Percentiles rank a stretch among this genome's conserved stretches.
phyloP scores from a whole-genome alignment of 1,139 yeast genomes.

The Debaryomyces udenii region DNA sequence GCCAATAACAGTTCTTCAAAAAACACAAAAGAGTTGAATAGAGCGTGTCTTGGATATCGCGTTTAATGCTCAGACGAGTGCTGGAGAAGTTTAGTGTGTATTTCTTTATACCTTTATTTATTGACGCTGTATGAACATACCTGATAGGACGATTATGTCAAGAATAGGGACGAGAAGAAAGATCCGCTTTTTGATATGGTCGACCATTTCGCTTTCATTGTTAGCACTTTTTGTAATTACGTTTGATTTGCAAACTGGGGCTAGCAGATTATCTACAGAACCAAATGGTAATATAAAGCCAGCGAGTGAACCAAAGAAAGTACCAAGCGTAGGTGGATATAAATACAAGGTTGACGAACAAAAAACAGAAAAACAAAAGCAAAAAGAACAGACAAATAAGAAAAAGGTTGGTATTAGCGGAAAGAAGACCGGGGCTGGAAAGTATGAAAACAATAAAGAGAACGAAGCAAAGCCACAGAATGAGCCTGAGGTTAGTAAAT shows the following conservation, averaged over 20 bases:
- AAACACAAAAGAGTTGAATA: not conserved
- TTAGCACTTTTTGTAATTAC: conserved; percentile 4
- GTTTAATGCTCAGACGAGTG: too few relatives aligned
- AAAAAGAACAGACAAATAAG: not conserved
- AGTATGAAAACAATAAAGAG: not conserved
- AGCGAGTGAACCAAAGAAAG: not conserved
- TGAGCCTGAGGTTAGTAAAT: too few relatives aligned
- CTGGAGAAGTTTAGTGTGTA: too few relatives aligned
- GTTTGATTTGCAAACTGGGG: conserved; percentile 6
- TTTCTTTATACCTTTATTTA: too few relatives aligned
- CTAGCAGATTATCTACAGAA: conserved; percentile 3
- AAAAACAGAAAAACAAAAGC: not conserved
- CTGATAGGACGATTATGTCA: conserved; percentile 1
- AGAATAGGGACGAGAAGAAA: conserved; percentile 7
- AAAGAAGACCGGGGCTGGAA: not conserved
- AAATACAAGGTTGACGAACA: not conserved
- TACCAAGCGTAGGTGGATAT: not conserved
- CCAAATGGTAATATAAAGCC: not conserved
- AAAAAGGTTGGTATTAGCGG: not conserved
- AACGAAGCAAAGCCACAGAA: not conserved
- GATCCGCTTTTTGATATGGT: conserved; percentile 7
- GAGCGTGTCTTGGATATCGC: too few relatives aligned
- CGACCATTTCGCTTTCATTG: conserved; percentile 3
- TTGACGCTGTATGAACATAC: too few relatives aligned
- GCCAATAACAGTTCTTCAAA: too few relatives aligned